Evolutionary conservation across 805 yeast genomes (phyloP).

Genomic region (Suhomyces sp.): DNA sequence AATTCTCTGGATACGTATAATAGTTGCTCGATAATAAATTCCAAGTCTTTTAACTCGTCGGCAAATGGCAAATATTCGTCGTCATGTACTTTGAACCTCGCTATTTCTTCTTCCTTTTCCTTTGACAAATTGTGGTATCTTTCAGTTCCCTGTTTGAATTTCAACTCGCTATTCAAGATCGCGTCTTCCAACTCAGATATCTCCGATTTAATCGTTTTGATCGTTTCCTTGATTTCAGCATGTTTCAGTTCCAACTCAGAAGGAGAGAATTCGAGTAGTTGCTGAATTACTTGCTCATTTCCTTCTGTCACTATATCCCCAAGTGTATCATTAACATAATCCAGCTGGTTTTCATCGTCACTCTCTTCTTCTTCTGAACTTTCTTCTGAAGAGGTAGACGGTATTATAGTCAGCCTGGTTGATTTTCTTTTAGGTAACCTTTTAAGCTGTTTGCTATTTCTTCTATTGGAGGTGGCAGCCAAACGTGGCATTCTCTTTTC

Average conservation of each 20-base stretch:
- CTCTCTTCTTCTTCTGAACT: not conserved
- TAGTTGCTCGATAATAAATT: constrained; percentile 73
- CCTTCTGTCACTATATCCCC: constrained; percentile 14
- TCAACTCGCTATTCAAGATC: constrained; percentile 6
- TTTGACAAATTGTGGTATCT: constrained; percentile 8
- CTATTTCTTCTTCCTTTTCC: constrained; percentile 6
- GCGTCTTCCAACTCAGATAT: constrained; percentile 6
- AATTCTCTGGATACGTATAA: constrained; percentile 62
- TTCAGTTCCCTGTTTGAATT: constrained; percentile 10
- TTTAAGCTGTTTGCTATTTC: not conserved
- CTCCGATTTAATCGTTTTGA: constrained; percentile 6
- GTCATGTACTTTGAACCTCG: constrained; percentile 13
- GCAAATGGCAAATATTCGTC: constrained; percentile 27
- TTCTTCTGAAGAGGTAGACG: not conserved
- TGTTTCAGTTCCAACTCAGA: constrained; percentile 11
- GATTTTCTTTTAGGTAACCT: constrained; percentile 14
- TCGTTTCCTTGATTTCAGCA: constrained; percentile 8
- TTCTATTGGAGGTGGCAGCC: constrained; percentile 1
- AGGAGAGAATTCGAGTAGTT: constrained; percentile 9
- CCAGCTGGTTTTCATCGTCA: not conserved
- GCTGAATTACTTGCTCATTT: constrained; percentile 10
- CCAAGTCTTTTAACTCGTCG: constrained; percentile 55
- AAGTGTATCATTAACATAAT: not conserved
- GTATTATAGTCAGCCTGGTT: not conserved
- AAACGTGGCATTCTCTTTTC: constrained; percentile 13